These are phyloP conservation scores for Penicillium sp. DNA, from an alignment of 2,329 filamentous ascomycete genomes.

Conservation along the genomic window DNA sequence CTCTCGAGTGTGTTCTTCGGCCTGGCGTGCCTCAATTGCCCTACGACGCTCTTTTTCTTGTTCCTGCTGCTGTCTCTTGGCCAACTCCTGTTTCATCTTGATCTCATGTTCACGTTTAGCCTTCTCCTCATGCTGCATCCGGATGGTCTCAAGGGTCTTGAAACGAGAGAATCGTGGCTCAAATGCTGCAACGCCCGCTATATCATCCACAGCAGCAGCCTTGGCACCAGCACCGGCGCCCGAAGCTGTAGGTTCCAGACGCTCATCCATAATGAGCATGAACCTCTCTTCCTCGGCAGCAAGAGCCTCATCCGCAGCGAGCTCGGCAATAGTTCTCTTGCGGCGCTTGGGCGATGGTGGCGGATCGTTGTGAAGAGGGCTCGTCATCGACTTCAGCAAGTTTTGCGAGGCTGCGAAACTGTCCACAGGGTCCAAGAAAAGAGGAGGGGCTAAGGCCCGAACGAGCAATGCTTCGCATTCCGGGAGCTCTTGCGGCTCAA, in stretches of 20 bases:
- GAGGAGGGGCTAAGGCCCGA: conserved; percentile 64
- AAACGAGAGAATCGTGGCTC: conserved; percentile 86
- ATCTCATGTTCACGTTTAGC: conserved; percentile 46
- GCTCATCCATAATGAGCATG: conserved; percentile 88
- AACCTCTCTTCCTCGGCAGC: conserved; percentile 85
- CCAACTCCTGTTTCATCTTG: conserved; percentile 47
- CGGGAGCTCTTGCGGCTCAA: conserved; percentile 68
- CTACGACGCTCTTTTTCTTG: conserved; percentile 47
- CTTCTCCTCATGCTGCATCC: conserved; percentile 68
- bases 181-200: conserved; percentile 66
- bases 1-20: conserved; percentile 42
- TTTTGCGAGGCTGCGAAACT: conserved; percentile 63
- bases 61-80: conserved; percentile 46
- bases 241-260: conserved; percentile 58
- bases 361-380: conserved; percentile 69
- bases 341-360: conserved; percentile 81
- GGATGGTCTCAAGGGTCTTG: conserved; percentile 84
- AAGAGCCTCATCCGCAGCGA: conserved; percentile 89
- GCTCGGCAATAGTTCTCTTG: conserved; percentile 89
- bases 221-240: conserved; percentile 54
- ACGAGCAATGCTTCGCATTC: conserved; percentile 72
- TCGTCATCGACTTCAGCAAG: conserved; percentile 65
- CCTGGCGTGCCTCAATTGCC: conserved; percentile 41
- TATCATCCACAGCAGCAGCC: conserved; percentile 66
- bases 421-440: conserved; percentile 72